phyloP scores from a whole-genome alignment of 768 basidiomycete genomes.

The Tulasnella sp. region DNA sequence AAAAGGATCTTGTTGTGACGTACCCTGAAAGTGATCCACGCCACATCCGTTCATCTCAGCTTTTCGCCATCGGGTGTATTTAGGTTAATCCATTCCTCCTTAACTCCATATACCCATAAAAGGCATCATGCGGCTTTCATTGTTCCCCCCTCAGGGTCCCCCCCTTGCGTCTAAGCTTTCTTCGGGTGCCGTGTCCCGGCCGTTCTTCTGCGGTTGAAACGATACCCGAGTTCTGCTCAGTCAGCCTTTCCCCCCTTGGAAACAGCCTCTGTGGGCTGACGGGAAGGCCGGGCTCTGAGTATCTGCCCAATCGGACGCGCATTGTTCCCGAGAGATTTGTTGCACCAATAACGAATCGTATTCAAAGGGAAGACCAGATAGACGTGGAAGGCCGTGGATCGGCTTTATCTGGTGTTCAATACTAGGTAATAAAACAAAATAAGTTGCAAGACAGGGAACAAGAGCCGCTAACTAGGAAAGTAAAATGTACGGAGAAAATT shows the following conservation, averaged over 20 bases:
- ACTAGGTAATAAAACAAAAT: conserved; percentile 15
- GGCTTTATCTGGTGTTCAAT: background rate
- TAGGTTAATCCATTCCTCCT: conserved; percentile 1
- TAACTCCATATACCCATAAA: conserved; percentile 18
- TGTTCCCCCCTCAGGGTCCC: background rate
- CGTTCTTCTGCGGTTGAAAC: background rate
- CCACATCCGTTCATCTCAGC: conserved; percentile 12
- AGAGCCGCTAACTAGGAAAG: background rate
- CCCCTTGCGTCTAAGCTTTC: background rate
- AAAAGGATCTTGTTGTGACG: background rate
- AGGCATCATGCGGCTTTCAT: background rate
- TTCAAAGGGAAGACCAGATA: background rate
- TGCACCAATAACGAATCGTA: background rate
- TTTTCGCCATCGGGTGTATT: background rate
- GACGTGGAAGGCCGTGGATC: background rate
- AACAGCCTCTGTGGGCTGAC: background rate
- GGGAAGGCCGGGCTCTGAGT: too few species aligned
- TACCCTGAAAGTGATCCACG: background rate
- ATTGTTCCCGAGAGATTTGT: background rate
- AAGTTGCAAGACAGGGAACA: background rate
- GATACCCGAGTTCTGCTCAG: background rate
- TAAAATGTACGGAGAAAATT: background rate
- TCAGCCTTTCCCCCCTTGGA: background rate
- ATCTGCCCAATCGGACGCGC: background rate
- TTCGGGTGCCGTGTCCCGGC: background rate